These are phyloP conservation scores for Exophiala oligosperma DNA, from an alignment of 2,329 filamentous ascomycete genomes.

Conservation along the genomic window DNA sequence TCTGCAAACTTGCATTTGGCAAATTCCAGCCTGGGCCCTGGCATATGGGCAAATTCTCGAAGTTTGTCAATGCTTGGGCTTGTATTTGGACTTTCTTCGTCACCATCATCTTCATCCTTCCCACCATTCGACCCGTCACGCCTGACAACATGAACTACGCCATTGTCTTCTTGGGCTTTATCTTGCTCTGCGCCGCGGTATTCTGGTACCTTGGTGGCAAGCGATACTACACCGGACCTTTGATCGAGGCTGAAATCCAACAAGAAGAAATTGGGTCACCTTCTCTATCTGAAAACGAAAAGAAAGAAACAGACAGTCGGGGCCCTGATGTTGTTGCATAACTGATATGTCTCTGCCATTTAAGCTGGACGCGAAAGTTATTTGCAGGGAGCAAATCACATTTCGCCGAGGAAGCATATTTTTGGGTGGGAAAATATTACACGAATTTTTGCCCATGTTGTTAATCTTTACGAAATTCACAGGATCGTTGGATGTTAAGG, in stretches of 20 bases:
- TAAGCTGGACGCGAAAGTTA: no score
- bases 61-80: constrained; percentile 49
- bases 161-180: constrained; percentile 50
- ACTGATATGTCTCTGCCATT: not conserved
- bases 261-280: constrained; percentile 12
- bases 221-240: constrained; percentile 51
- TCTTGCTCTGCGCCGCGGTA: constrained; percentile 43
- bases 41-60: constrained; percentile 48
- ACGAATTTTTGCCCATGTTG: no score
- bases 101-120: constrained; percentile 56
- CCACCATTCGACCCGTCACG: constrained; percentile 49
- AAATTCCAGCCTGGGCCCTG: constrained; percentile 55
- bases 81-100: constrained; percentile 56
- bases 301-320: constrained; percentile 6
- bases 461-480: no score
- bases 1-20: constrained; percentile 52
- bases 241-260: constrained; percentile 34
- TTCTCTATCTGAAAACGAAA: constrained; percentile 13
- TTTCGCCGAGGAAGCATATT: no score
- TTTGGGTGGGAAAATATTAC: no score
- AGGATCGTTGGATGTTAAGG: no score
- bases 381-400: no score
- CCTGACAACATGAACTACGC: constrained; percentile 58
- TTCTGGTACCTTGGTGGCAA: constrained; percentile 51
- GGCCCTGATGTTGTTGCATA: not conserved